Evolutionary conservation across 2,329 filamentous ascomycete species (phyloP), one percentile per base, ranked within the genome.

Genomic region (Colletotrichum euphorbiae): DNA sequence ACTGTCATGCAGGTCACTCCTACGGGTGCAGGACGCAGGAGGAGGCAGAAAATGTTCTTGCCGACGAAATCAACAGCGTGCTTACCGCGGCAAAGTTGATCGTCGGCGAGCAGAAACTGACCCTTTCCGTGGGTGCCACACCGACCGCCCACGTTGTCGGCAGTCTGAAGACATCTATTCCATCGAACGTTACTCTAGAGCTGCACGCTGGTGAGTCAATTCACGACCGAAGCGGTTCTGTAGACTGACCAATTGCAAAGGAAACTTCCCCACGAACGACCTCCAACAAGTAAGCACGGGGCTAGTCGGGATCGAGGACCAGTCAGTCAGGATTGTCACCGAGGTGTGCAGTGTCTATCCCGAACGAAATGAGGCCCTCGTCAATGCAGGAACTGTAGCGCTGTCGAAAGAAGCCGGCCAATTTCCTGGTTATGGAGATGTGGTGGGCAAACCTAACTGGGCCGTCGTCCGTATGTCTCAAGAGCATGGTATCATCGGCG

Each of bases 341-440:
- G 78, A 80, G 60, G 77, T 80, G n/a, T 80, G 77, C 70, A 77
- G 79, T 57, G 73, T 80, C 11, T 80, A 80, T 51, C 75, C 76
- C 0, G 77, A 79, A 57, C 75, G 79, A 8, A 79, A 80, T 62
- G 79, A 80, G 67, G 77, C 75, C 3, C 75, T 80, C 31, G 71
- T 80, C 40, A 80, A 80, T 61, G 79, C 78, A 0, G 79, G 79
- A 0, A 75, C 75, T 2, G 73, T 78, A 17, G 76, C 78, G 6
- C 62, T 80, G 13, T 78, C 77, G 11, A 77, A 77, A 7, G 78
- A 80, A 69, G 71, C 74, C 8, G 77, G 77, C 24, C 73, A 68
- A 7, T 74, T 70, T 38, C 57, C 73, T 21, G 76, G 78, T 9
- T 78, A 77, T 56, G 74, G 78, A 21, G 71, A 72, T 33, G 74